Evolutionary conservation across 2,329 filamentous ascomycete species (phyloP).

Genomic region (Nectriaceae sp.): DNA sequence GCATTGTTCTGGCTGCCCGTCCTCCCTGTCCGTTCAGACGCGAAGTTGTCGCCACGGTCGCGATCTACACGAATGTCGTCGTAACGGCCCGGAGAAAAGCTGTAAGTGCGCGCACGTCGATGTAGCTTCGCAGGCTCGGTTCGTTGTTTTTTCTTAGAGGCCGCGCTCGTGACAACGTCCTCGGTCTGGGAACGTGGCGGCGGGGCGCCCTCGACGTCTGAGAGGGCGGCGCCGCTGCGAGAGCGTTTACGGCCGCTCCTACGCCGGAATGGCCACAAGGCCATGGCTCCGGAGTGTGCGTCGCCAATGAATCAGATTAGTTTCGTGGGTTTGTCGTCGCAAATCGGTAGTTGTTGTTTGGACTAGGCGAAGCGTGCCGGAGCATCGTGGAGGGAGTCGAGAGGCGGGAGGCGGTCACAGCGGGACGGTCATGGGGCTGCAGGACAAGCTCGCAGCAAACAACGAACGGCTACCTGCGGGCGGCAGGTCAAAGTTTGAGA

Average conservation of each 20-base stretch:
- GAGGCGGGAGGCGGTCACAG: slow-evolving; percentile 17
- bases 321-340: slow-evolving; percentile 22
- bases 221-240: slow-evolving; percentile 54
- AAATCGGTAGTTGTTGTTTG: slow-evolving; percentile 24
- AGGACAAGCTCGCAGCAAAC: slow-evolving; percentile 23
- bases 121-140: slow-evolving; percentile 50
- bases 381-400: slow-evolving; percentile 30
- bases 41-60: slow-evolving; percentile 16
- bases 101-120: slow-evolving; percentile 54
- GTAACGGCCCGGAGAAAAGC: slow-evolving; percentile 62
- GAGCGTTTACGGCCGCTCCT: slow-evolving; percentile 67
- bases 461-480: slow-evolving; percentile 8
- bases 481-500: neutral
- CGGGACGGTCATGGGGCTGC: slow-evolving; percentile 27
- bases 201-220: slow-evolving; percentile 50
- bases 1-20: slow-evolving; percentile 12
- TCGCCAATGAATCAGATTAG: slow-evolving; percentile 24
- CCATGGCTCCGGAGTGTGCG: slow-evolving; percentile 53
- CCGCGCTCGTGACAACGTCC: slow-evolving; percentile 23
- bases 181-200: slow-evolving; percentile 40
- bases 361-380: slow-evolving; percentile 29
- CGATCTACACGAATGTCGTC: slow-evolving; percentile 51
- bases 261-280: slow-evolving; percentile 81
- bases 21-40: slow-evolving; percentile 23
- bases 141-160: slow-evolving; percentile 46